Evolutionary conservation across 2,329 filamentous ascomycete species (phyloP), one percentile per base, ranked within the genome.

Genomic region (Huntiella abstrusa): DNA sequence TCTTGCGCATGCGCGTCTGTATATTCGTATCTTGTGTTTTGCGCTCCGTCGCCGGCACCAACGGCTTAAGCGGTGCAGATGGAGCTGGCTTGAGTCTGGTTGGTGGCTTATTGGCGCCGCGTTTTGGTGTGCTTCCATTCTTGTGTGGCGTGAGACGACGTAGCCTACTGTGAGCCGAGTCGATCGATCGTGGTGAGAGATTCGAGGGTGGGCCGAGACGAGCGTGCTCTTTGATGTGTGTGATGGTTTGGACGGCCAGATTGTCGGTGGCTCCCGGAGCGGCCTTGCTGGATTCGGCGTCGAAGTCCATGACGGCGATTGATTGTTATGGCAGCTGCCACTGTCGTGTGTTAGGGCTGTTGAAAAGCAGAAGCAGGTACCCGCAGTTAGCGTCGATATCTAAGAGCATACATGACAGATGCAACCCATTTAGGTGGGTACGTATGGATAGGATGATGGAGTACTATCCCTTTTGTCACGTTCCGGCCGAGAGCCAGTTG

Each of bases 1-100:
- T 71, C 53, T 69, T 70, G 56, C 67, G 73, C 43, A 60, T 52
- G 54, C 61, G 59, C 8, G 55, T 52, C 51, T 56, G 49, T n/a
- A 54, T 44, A 51, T 57, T 51, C 47, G 58, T 63, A 38, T 65
- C 62, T 50, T 64, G 62, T 7, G 62, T 62, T 51, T 57, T 64
- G 42, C 66, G 64, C 55, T 71, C 67, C 4, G 47, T 50, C 34
- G 40, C 47, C 16, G 51, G 51, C 7, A 52, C 47, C n/a, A 52
- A 44, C 7, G 51, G 51, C 32, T 46, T 52, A 5, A 50, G 33
- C 3, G 46, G 13, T 17, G 46, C 51, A 15, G 51, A 51, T 16
- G 51, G 41, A 10, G 48, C 47, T 4, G 47, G 40, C 37, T 45
- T 48, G 11, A 51, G 41, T 37, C 45, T 51, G 16, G 45, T 47